phyloP scores from a whole-genome alignment of 2,329 filamentous ascomycete species.

The Fusarium multiceps region DNA sequence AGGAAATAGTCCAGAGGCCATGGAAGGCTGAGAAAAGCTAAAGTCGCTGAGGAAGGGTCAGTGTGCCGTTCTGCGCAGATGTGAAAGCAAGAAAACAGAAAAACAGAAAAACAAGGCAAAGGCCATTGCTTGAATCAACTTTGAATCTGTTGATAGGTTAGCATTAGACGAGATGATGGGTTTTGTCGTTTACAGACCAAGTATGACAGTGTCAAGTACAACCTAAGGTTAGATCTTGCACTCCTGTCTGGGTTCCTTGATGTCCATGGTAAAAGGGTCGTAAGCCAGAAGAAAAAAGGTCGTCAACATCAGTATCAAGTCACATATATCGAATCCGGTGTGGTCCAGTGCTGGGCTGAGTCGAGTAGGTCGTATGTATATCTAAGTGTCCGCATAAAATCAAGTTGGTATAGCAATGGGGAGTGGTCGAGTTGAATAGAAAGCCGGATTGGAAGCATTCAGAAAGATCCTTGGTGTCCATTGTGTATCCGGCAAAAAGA shows the following conservation, averaged over 20 bases:
- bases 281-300: constrained; percentile 3
- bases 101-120: constrained; percentile 44
- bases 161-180: constrained; percentile 29
- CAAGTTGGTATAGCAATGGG: constrained; percentile 39
- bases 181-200: constrained; percentile 45
- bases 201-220: constrained; percentile 28
- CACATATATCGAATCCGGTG: constrained; percentile 25
- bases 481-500: constrained; percentile 17
- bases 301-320: constrained; percentile 27
- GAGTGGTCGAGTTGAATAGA: constrained; percentile 10
- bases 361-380: neutral
- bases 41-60: constrained; percentile 67
- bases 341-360: constrained; percentile 9
- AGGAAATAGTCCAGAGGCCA: constrained; percentile 67
- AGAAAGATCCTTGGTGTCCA: constrained; percentile 25
- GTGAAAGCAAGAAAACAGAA: constrained; percentile 48
- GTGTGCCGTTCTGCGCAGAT: constrained; percentile 64
- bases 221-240: constrained; percentile 31
- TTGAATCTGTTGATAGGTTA: constrained; percentile 61
- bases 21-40: constrained; percentile 64
- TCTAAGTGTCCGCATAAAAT: constrained; percentile 34
- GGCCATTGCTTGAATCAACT: constrained; percentile 62
- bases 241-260: constrained; percentile 30
- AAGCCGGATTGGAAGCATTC: constrained; percentile 25
- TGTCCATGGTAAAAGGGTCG: constrained; percentile 11